phyloP scores from a whole-genome alignment of 768 basidiomycete genomes.

The Termitomyces sp. region DNA sequence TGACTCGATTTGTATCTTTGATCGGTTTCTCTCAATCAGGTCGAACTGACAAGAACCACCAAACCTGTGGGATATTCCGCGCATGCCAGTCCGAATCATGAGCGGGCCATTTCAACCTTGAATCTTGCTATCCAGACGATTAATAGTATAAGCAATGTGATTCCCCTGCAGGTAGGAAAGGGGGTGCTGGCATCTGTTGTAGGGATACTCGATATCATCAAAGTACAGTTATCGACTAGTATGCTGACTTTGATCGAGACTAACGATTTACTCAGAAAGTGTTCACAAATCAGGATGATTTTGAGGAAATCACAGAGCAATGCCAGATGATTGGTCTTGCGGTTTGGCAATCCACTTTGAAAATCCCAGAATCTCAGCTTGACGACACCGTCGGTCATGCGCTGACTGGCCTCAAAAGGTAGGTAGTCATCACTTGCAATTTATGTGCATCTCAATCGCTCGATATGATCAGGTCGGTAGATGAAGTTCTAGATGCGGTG shows the following conservation, averaged over 20 bases:
- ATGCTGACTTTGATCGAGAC: neutral
- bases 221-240: neutral
- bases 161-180: neutral
- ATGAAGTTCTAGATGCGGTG: neutral
- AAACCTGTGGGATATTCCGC: neutral
- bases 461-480: neutral
- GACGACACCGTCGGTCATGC: no score
- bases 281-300: constrained; percentile 3
- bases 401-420: neutral
- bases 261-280: neutral
- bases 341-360: constrained; percentile 5
- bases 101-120: neutral
- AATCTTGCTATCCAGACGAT: neutral
- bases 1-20: neutral
- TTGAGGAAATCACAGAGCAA: constrained; percentile 8
- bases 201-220: neutral
- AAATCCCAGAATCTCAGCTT: neutral
- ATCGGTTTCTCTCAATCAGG: neutral
- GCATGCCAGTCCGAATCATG: neutral
- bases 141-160: neutral
- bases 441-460: neutral
- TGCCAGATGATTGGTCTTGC: constrained; percentile 9
- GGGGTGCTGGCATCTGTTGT: neutral
- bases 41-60: neutral
- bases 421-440: no score